Conservation (phyloP, 176 grass and related monocot genomes). For the Saccharum spontaneum region DNA sequence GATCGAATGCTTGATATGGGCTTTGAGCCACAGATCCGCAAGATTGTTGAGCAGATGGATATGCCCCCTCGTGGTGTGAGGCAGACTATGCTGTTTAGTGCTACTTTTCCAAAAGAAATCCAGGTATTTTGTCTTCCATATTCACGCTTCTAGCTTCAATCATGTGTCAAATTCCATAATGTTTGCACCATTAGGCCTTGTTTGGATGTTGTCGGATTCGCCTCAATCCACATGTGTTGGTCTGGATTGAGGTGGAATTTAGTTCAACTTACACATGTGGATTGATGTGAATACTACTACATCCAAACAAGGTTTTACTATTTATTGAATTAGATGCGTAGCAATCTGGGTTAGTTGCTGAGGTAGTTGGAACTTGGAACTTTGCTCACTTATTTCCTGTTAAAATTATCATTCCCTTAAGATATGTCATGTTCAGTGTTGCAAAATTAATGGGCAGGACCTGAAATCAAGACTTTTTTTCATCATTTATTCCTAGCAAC, state of each 20-base stretch:
- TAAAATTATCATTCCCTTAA: neutral
- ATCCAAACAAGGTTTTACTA: too few relatives aligned
- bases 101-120: constrained; percentile 95
- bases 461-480: neutral
- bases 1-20: constrained; percentile 99
- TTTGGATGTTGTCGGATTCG: too few relatives aligned
- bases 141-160: neutral
- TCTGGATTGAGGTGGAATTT: too few relatives aligned
- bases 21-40: constrained; percentile 95
- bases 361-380: neutral
- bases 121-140: constrained; percentile 45
- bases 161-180: neutral
- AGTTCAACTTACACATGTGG: too few relatives aligned
- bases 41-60: constrained; percentile 94
- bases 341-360: neutral
- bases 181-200: neutral
- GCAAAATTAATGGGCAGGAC: neutral
- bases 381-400: neutral
- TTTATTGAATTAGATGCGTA: neutral
- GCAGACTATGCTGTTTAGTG: constrained; percentile 98
- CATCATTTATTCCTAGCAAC: neutral
- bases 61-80: constrained; percentile 82
- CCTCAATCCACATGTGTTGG: too few relatives aligned
- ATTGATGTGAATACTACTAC: too few relatives aligned
- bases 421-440: neutral